Conservation (phyloP, 495 filamentous ascomycete species). For the Darksidea phi region DNA sequence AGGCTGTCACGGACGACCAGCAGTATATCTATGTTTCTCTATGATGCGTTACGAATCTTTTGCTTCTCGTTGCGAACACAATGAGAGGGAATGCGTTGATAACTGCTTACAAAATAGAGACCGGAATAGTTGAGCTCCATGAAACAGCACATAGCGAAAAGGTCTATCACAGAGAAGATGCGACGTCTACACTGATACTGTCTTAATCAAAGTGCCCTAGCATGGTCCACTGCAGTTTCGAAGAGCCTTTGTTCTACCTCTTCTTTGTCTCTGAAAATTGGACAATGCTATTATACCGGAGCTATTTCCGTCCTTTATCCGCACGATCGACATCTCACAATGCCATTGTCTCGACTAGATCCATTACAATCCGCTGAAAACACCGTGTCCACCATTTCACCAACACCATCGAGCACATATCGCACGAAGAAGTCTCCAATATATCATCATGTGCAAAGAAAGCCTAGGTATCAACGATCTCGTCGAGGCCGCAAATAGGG, state of each 20-base stretch:
- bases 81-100: too few relatives aligned
- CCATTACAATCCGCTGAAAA: too few relatives aligned
- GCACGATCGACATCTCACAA: background rate
- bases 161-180: too few relatives aligned
- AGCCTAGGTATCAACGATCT: conserved; percentile 2
- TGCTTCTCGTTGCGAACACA: too few relatives aligned
- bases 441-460: conserved; percentile 4
- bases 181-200: too few relatives aligned
- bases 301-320: conserved; percentile 3
- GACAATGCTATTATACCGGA: conserved; percentile 1
- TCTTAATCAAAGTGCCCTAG: too few relatives aligned
- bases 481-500: conserved; percentile 17
- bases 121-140: too few relatives aligned
- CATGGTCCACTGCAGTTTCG: background rate
- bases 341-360: conserved; percentile 2
- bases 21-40: too few relatives aligned
- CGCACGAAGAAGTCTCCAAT: background rate
- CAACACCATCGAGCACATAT: background rate
- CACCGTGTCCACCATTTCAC: background rate
- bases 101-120: too few relatives aligned
- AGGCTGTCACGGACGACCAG: too few relatives aligned
- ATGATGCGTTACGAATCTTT: too few relatives aligned
- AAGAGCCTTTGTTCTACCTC: background rate
- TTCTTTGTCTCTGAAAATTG: background rate
- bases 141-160: too few relatives aligned